Evolutionary conservation across 306 rosid species (phyloP).

Genomic region (Prunus fruticosa): DNA sequence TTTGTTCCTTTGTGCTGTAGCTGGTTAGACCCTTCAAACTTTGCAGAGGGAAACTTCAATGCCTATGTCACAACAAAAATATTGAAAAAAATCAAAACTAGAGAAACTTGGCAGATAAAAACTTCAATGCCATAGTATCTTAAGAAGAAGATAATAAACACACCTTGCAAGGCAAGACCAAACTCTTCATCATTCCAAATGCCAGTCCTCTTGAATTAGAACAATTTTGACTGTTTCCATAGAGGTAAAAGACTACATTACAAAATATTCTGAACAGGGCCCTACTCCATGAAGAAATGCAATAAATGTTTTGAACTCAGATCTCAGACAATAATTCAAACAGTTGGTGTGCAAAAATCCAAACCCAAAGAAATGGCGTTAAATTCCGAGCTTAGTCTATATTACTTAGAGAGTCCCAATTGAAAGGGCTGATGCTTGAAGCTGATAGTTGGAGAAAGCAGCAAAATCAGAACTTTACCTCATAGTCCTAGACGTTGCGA

Average conservation of each 20-base stretch:
- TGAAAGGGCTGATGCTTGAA: neutral
- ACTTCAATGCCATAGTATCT: neutral
- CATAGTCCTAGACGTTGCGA: no score
- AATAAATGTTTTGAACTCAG: neutral
- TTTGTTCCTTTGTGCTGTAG: slow-evolving; percentile 29
- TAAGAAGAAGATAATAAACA: neutral
- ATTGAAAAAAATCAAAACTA: neutral
- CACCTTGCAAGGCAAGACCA: slow-evolving; percentile 44
- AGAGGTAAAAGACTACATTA: neutral
- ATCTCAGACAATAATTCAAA: neutral
- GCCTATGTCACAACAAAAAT: slow-evolving; percentile 22
- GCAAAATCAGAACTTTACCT: no score
- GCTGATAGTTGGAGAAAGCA: no score
- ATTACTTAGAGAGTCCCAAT: neutral
- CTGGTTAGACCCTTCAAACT: slow-evolving; percentile 27
- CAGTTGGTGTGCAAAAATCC: neutral
- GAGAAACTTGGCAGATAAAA: neutral
- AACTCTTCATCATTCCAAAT: slow-evolving; percentile 35
- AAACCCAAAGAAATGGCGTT: neutral
- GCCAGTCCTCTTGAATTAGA: neutral
- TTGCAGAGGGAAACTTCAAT: slow-evolving; percentile 24
- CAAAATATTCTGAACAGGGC: neutral
- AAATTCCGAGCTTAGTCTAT: neutral
- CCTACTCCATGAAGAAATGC: neutral
- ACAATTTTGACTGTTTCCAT: neutral